These are phyloP conservation scores for Lanmaoa pseudosensibilis DNA, from an alignment of 768 basidiomycete genomes.

Conservation along the genomic window DNA sequence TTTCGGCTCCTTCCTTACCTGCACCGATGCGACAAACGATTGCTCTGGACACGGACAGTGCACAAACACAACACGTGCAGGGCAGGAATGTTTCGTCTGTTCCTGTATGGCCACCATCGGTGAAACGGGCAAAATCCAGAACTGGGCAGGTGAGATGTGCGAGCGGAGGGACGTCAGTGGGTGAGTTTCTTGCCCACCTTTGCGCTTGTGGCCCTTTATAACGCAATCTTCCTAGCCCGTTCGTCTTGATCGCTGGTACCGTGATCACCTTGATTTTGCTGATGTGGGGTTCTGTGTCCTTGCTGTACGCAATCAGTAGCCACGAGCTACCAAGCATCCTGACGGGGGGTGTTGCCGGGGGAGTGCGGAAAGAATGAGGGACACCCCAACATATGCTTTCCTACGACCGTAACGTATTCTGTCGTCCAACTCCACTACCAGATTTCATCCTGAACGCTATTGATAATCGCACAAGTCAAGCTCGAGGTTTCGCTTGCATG, in stretches of 20 bases:
- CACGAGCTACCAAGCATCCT: constrained; percentile 74
- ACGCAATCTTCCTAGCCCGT: constrained; percentile 49
- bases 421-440: not conserved
- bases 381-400: not conserved
- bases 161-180: constrained; percentile 79
- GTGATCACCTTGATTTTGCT: constrained; percentile 62
- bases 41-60: constrained; percentile 78
- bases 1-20: constrained; percentile 52
- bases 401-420: not conserved
- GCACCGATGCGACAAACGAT: constrained; percentile 57
- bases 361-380: constrained; percentile 52
- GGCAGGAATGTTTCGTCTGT: constrained; percentile 51
- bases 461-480: not conserved
- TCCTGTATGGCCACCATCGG: constrained; percentile 48
- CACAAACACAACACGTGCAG: constrained; percentile 56
- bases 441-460: not conserved
- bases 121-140: constrained; percentile 53
- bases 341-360: constrained; percentile 53
- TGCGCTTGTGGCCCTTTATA: not conserved
- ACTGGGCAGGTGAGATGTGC: constrained; percentile 76
- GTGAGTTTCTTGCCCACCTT: constrained; percentile 45
- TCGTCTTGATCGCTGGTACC: constrained; percentile 72
- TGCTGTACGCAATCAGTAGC: constrained; percentile 63
- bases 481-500: not conserved
- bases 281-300: constrained; percentile 61